Evolutionary conservation across 148 eudicot species (phyloP).

Genomic region (Tetragonia tetragonoides): DNA sequence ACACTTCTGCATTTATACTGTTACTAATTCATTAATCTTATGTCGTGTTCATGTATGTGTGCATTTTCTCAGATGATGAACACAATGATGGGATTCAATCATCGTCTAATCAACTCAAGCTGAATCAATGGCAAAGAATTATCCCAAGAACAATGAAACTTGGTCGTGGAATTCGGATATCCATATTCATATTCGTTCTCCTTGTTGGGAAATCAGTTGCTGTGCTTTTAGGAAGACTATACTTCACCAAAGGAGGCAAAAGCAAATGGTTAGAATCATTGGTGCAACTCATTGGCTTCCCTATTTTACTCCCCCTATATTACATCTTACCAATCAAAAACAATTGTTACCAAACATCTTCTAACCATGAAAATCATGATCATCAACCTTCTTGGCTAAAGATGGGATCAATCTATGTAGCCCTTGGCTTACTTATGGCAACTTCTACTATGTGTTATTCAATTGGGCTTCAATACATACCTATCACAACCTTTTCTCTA

Average conservation of each 20-base stretch:
- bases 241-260: constrained; percentile 49
- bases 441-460: constrained; percentile 41
- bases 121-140: background rate
- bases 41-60: background rate
- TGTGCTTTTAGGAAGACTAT: constrained; percentile 38
- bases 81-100: background rate
- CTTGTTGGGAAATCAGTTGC: constrained; percentile 45
- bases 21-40: no score
- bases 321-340: constrained; percentile 24
- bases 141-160: background rate
- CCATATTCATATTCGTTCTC: constrained; percentile 29
- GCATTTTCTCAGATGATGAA: background rate
- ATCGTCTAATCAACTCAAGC: no score
- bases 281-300: constrained; percentile 38
- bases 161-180: constrained; percentile 37
- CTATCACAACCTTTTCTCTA: constrained; percentile 55
- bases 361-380: background rate
- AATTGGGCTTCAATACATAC: constrained; percentile 52
- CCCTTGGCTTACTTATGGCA: constrained; percentile 45
- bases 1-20: no score
- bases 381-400: constrained; percentile 4
- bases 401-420: constrained; percentile 26
- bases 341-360: background rate
- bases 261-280: constrained; percentile 41
- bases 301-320: constrained; percentile 41